These are phyloP conservation scores for Pyrenula aspistea DNA, from an alignment of 495 filamentous ascomycete species.

Conservation along the genomic window DNA sequence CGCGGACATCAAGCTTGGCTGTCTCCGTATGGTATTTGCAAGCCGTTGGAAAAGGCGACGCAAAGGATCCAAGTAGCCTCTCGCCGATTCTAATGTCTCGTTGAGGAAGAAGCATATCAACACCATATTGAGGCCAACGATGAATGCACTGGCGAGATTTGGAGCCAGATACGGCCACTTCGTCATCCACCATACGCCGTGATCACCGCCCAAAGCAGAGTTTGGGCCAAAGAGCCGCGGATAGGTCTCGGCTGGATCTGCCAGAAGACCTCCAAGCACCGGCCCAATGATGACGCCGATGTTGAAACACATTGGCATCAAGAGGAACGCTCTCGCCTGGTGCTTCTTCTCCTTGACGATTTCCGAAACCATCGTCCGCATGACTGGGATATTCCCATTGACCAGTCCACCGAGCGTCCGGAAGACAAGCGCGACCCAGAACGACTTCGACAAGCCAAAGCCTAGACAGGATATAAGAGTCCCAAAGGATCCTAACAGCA, in stretches of 20 bases:
- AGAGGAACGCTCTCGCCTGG: slow-evolving; percentile 54
- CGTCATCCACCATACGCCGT: slow-evolving; percentile 50
- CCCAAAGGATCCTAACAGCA: slow-evolving; percentile 62
- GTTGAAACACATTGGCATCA: slow-evolving; percentile 68
- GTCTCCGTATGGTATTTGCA: background rate
- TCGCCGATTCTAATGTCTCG: no score
- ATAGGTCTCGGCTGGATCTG: slow-evolving; percentile 61
- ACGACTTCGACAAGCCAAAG: slow-evolving; percentile 67
- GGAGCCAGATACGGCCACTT: slow-evolving; percentile 64
- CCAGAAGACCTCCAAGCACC: slow-evolving; percentile 59
- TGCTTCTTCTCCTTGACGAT: slow-evolving; percentile 62
- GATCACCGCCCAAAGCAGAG: slow-evolving; percentile 35
- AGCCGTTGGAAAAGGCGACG: no score
- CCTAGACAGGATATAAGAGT: slow-evolving; percentile 61
- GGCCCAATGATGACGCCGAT: slow-evolving; percentile 66
- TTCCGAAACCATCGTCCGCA: slow-evolving; percentile 73
- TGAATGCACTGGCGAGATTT: slow-evolving; percentile 59
- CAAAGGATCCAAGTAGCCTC: no score
- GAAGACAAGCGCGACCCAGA: slow-evolving; percentile 62
- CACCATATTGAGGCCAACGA: slow-evolving; percentile 42
- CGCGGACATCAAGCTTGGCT: no score
- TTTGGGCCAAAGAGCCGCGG: slow-evolving; percentile 52
- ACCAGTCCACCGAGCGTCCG: slow-evolving; percentile 61
- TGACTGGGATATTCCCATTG: slow-evolving; percentile 74
- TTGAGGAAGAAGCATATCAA: slow-evolving; percentile 55